phyloP scores from a whole-genome alignment of 2,329 filamentous ascomycete species.

The Stachybotrys chartarum region DNA sequence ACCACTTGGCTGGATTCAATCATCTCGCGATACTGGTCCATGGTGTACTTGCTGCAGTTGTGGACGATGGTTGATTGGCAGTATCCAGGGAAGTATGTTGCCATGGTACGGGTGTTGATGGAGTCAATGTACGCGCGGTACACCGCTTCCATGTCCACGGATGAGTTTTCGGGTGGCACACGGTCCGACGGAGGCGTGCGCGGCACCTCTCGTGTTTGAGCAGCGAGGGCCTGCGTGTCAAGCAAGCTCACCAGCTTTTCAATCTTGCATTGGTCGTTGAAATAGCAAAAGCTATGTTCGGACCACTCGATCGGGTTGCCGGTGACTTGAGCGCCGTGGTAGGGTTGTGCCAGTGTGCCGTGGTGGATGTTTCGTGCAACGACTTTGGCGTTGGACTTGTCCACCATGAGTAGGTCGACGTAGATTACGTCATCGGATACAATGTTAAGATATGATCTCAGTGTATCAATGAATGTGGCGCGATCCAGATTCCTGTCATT shows the following conservation, averaged over 20 bases:
- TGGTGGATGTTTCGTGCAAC: not conserved
- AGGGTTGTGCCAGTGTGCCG: not conserved
- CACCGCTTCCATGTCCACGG: conserved; percentile 7
- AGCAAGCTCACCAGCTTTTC: not conserved
- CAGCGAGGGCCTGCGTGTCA: not conserved
- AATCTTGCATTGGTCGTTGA: not conserved
- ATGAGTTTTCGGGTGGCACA: not conserved
- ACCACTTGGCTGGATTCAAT: conserved; percentile 18
- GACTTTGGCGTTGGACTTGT: not conserved
- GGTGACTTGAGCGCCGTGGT: not conserved
- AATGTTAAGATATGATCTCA: not conserved
- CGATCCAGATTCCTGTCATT: not conserved
- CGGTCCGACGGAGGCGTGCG: not conserved
- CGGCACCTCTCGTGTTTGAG: not conserved
- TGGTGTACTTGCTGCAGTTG: conserved; percentile 16
- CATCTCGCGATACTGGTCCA: conserved; percentile 17
- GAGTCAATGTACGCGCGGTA: conserved; percentile 22
- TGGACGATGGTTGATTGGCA: conserved; percentile 19
- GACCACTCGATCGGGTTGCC: not conserved
- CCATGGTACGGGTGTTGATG: conserved; percentile 22
- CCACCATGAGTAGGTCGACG: not conserved
- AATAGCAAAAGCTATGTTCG: not conserved
- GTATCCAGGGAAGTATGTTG: conserved; percentile 13
- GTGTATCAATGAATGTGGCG: not conserved
- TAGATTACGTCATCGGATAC: not conserved